Evolutionary conservation across 805 yeast genomes (phyloP).

Genomic region (Isabelozyma pseudorhagii): DNA sequence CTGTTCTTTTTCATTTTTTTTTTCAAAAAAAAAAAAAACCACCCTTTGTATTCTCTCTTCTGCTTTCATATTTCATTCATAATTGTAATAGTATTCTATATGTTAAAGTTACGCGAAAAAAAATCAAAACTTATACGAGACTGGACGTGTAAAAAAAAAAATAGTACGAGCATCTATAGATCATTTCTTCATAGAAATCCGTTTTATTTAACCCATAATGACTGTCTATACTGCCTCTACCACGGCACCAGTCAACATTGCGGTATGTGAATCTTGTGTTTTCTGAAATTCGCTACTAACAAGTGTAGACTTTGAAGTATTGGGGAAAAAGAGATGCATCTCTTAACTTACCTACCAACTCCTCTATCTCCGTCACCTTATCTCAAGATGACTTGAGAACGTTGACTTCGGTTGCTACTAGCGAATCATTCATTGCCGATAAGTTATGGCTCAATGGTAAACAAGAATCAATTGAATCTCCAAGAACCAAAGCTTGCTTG

Average conservation of each 20-base stretch:
- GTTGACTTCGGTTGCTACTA: constrained; percentile 80
- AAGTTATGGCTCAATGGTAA: constrained; percentile 84
- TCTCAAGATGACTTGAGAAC: constrained; percentile 90
- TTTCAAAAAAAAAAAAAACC: no score
- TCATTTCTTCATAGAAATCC: neutral
- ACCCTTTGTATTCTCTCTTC: neutral
- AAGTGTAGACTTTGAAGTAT: constrained; percentile 75
- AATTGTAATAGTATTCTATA: neutral
- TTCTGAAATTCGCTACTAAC: constrained; percentile 7
- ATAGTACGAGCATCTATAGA: neutral
- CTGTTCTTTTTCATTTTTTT: no score
- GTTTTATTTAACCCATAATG: constrained; percentile 25
- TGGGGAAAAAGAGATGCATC: constrained; percentile 97
- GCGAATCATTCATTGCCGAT: constrained; percentile 55
- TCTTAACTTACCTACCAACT: constrained; percentile 91
- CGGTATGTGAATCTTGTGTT: constrained; percentile 47
- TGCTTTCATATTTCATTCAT: neutral
- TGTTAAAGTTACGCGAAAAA: neutral
- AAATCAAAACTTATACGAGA: neutral
- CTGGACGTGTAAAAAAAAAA: neutral
- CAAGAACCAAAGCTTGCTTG: constrained; percentile 69
- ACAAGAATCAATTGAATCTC: constrained; percentile 64
- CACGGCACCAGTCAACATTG: constrained; percentile 97
- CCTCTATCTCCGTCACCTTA: constrained; percentile 91
- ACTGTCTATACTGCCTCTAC: constrained; percentile 68